These are phyloP conservation scores for Trametes maxima DNA, from an alignment of 768 basidiomycete species.

Conservation along the genomic window DNA sequence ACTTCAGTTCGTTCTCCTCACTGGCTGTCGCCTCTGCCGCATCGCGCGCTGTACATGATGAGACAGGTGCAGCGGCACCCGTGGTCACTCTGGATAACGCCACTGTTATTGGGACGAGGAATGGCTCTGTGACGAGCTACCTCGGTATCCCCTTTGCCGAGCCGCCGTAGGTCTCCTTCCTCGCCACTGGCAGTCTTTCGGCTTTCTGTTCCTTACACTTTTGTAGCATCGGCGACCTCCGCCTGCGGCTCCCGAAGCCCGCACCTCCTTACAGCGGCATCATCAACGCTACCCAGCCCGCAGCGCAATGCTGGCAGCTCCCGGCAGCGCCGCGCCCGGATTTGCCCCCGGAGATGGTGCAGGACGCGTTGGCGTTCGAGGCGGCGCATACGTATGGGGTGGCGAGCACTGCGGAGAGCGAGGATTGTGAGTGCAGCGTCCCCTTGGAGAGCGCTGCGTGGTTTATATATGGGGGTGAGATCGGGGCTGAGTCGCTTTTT, in stretches of 20 bases:
- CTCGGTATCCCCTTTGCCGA: conserved; percentile 58
- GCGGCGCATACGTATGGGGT: neutral
- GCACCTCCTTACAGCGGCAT: conserved; percentile 4
- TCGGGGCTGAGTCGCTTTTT: neutral
- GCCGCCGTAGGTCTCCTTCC: conserved; percentile 60
- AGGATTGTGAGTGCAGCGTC: conserved; percentile 19
- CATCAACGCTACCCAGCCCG: conserved; percentile 24
- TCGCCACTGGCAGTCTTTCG: no score
- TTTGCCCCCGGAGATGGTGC: neutral
- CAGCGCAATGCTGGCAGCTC: conserved; percentile 23
- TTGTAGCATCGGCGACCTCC: conserved; percentile 22
- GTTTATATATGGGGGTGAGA: no score
- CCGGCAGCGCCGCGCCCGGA: neutral
- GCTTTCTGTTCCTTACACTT: neutral
- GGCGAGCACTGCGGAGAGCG: conserved; percentile 2
- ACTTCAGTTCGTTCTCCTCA: neutral
- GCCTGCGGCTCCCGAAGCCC: conserved; percentile 25
- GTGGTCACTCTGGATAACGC: conserved; percentile 46
- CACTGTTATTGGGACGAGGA: conserved; percentile 45
- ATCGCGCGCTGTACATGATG: neutral
- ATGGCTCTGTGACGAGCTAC: conserved; percentile 41
- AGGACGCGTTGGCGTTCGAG: neutral
- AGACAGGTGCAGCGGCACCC: conserved; percentile 27
- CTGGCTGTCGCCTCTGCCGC: neutral
- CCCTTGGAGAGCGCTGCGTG: no score